These are phyloP conservation scores for Hypoxylon sp. DNA, from an alignment of 2,329 filamentous ascomycete genomes.

Conservation along the genomic window DNA sequence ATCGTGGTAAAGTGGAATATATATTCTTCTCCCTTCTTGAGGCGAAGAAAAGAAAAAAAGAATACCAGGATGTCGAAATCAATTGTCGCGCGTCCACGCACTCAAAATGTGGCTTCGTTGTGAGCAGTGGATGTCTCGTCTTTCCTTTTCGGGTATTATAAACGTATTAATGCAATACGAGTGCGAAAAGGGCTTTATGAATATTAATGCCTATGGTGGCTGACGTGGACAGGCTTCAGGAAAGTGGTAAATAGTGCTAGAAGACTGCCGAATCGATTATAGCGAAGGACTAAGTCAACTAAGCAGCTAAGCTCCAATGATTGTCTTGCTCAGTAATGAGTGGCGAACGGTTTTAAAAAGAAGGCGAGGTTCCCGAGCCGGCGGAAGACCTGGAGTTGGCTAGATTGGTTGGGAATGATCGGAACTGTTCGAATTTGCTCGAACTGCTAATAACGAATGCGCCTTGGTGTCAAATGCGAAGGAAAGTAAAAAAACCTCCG, in stretches of 20 bases:
- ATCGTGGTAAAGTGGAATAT: slow-evolving; percentile 31
- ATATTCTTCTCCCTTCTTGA: slow-evolving; percentile 8
- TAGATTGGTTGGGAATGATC: slow-evolving; percentile 45
- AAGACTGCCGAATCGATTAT: slow-evolving; percentile 41
- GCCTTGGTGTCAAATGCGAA: slow-evolving; percentile 31
- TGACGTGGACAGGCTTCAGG: slow-evolving; percentile 47
- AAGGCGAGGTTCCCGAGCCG: slow-evolving; percentile 50
- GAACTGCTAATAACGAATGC: slow-evolving; percentile 35
- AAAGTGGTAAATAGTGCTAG: slow-evolving; percentile 38
- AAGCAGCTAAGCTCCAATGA: slow-evolving; percentile 40
- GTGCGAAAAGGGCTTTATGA: slow-evolving; percentile 32
- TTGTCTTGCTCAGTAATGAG: slow-evolving; percentile 30
- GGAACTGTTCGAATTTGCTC: slow-evolving; percentile 22
- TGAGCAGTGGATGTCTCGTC: slow-evolving; percentile 41
- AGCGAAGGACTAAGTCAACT: slow-evolving; percentile 33
- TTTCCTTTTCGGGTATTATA: slow-evolving; percentile 31
- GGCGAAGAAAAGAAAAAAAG: slow-evolving; percentile 11
- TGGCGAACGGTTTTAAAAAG: slow-evolving; percentile 38
- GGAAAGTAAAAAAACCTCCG: slow-evolving; percentile 37
- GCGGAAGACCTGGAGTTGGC: slow-evolving; percentile 50
- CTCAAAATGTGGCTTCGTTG: slow-evolving; percentile 45
- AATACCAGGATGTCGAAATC: slow-evolving; percentile 26
- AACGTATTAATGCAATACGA: slow-evolving; percentile 25
- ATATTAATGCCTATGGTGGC: slow-evolving; percentile 47
- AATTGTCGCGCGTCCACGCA: slow-evolving; percentile 34